phyloP scores from a whole-genome alignment of 2,329 filamentous ascomycete species.

The Pseudogymnoascus destructans region DNA sequence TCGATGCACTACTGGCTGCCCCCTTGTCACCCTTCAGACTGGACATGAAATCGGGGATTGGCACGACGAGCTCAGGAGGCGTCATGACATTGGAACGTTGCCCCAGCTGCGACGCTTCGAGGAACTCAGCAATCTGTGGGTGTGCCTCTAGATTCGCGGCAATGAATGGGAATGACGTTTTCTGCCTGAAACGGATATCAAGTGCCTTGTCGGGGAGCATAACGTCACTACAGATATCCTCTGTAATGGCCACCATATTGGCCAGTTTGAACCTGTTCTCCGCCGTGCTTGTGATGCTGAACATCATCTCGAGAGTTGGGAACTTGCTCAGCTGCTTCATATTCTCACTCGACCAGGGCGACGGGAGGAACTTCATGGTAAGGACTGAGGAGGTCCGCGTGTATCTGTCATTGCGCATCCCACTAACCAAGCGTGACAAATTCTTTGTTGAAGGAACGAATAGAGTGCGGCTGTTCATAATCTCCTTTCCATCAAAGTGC shows the following conservation, averaged over 20 bases:
- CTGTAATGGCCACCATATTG: conserved; percentile 18
- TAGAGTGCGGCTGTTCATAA: neutral
- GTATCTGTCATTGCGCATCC: neutral
- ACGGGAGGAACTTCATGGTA: conserved; percentile 10
- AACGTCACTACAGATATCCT: conserved; percentile 18
- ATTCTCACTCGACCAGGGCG: neutral
- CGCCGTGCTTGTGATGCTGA: conserved; percentile 12
- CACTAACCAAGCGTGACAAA: conserved; percentile 5
- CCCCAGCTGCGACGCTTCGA: conserved; percentile 17
- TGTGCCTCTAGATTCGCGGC: conserved; percentile 10
- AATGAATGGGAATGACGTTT: conserved; percentile 16
- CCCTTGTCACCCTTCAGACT: neutral
- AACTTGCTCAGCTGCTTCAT: conserved; percentile 18
- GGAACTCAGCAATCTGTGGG: conserved; percentile 15
- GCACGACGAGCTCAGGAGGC: conserved; percentile 19
- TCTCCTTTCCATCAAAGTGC: neutral
- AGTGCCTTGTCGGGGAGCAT: conserved; percentile 23
- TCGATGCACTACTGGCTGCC: conserved; percentile 7
- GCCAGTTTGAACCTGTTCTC: conserved; percentile 13
- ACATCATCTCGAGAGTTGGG: conserved; percentile 24
- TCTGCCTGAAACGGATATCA: conserved; percentile 25
- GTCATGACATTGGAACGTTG: conserved; percentile 16
- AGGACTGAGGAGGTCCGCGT: neutral
- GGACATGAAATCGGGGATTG: conserved; percentile 19
- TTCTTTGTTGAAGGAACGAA: conserved; percentile 4